Percentiles rank a stretch among this genome's conserved stretches.
Conservation (phyloP, 176 grass and related monocot genomes). For the Pontederia paniculata region DNA sequence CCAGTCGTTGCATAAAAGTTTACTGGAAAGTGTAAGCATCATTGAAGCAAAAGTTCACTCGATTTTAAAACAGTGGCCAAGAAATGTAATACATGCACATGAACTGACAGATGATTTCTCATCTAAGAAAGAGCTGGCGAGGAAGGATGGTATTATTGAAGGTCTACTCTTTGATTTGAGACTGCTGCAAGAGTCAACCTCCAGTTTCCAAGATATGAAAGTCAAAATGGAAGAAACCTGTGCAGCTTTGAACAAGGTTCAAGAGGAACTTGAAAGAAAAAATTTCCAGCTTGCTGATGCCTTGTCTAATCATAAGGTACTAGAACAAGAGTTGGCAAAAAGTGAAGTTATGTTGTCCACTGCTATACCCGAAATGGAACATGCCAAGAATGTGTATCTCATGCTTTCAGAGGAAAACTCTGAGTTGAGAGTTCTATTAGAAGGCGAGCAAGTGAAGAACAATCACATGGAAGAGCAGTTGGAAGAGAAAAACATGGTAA, state of each 20-base stretch:
- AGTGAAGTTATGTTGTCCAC: slow-evolving; percentile 24
- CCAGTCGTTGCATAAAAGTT: not conserved
- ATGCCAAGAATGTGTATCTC: slow-evolving; percentile 31
- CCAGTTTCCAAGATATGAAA: slow-evolving; percentile 45
- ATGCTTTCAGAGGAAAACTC: slow-evolving; percentile 48
- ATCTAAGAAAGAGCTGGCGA: slow-evolving; percentile 47
- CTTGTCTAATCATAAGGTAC: slow-evolving; percentile 32
- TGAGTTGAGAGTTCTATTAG: slow-evolving; percentile 41
- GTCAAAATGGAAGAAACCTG: slow-evolving; percentile 40
- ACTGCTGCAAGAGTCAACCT: slow-evolving; percentile 69
- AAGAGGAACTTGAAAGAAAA: slow-evolving; percentile 52
- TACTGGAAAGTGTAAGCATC: slow-evolving; percentile 13
- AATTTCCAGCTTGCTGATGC: slow-evolving; percentile 35
- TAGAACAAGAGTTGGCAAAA: slow-evolving; percentile 49
- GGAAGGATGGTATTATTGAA: slow-evolving; percentile 58
- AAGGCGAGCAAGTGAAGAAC: slow-evolving; percentile 43
- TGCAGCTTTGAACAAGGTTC: slow-evolving; percentile 30
- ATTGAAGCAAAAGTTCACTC: slow-evolving; percentile 16
- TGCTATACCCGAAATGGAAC: slow-evolving; percentile 58
- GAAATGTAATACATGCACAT: slow-evolving; percentile 3
- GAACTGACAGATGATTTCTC: slow-evolving; percentile 26
- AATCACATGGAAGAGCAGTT: slow-evolving; percentile 34
- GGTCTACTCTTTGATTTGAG: slow-evolving; percentile 72
- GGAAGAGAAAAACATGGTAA: slow-evolving; percentile 53
- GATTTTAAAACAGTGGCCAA: slow-evolving; percentile 7